Evolutionary conservation across 148 eudicot species (phyloP).

Genomic region (Chenopodium suecicum): DNA sequence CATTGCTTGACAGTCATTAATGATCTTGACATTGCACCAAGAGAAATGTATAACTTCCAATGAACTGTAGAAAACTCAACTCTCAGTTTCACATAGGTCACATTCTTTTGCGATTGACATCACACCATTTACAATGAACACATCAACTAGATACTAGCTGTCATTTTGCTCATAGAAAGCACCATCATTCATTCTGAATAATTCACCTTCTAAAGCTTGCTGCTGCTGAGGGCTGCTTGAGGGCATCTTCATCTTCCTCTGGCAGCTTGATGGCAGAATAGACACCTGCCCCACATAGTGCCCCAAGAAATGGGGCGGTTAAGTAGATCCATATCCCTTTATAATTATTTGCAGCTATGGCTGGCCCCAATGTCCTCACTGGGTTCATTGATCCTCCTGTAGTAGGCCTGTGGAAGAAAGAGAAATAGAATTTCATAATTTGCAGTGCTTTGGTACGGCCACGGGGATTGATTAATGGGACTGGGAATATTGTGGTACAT

Average conservation of each 20-base stretch:
- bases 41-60: slow-evolving; percentile 13
- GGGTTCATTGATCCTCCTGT: slow-evolving; percentile 99
- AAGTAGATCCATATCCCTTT: slow-evolving; percentile 83
- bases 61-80: slow-evolving; percentile 21
- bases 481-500: too few species aligned
- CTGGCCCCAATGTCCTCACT: slow-evolving; percentile 94
- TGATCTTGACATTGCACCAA: slow-evolving; percentile 7
- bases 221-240: slow-evolving; percentile 44
- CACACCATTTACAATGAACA: slow-evolving; percentile 22
- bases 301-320: slow-evolving; percentile 82
- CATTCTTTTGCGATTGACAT: slow-evolving; percentile 3
- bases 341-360: slow-evolving; percentile 79
- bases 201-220: slow-evolving; percentile 58
- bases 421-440: slow-evolving; percentile 8
- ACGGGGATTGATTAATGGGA: too few species aligned
- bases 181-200: not conserved
- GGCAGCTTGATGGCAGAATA: slow-evolving; percentile 83
- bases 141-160: slow-evolving; percentile 6
- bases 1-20: not conserved
- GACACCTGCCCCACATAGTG: slow-evolving; percentile 85
- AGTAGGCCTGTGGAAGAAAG: slow-evolving; percentile 40
- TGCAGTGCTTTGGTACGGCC: not conserved
- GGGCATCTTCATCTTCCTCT: slow-evolving; percentile 43
- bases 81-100: not conserved
- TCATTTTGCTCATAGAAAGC: slow-evolving; percentile 9